Evolutionary conservation across 1,284 basidiomycete genomes (phyloP).

Genomic region (Termitomyces sp.): DNA sequence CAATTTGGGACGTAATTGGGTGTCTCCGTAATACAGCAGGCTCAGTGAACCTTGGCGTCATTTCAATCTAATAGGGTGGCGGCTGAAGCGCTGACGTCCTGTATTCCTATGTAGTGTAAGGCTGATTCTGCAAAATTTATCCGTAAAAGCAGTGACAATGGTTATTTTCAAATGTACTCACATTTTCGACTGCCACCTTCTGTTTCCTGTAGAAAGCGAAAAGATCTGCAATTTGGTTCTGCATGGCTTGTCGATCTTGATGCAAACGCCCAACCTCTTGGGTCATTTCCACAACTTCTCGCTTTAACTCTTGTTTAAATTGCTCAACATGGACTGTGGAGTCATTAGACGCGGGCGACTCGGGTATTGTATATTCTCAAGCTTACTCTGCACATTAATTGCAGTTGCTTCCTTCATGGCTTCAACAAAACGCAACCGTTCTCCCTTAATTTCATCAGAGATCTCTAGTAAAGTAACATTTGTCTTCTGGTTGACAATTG

Average conservation of each 20-base stretch:
- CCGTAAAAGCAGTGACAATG: neutral
- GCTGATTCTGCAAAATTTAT: neutral
- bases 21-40: neutral
- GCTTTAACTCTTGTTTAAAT: constrained; percentile 73
- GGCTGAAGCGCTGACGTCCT: constrained; percentile 8
- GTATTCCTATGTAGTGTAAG: neutral
- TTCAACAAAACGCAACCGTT: constrained; percentile 80
- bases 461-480: constrained; percentile 47
- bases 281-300: constrained; percentile 70
- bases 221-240: constrained; percentile 70
- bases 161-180: neutral
- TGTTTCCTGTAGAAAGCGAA: constrained; percentile 72
- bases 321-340: constrained; percentile 73
- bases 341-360: constrained; percentile 8
- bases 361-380: neutral
- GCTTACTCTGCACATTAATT: constrained; percentile 75
- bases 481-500: neutral
- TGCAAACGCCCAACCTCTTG: constrained; percentile 71
- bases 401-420: constrained; percentile 87
- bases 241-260: constrained; percentile 65
- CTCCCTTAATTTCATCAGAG: constrained; percentile 76
- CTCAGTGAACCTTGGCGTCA: neutral
- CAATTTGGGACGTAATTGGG: neutral
- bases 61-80: constrained; percentile 6
- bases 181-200: constrained; percentile 28